A percentile compares a stretch with the other conserved stretches of the same genome.
Conservation (phyloP, 2,329 filamentous ascomycete species). For the Curvularia eragrostidis region DNA sequence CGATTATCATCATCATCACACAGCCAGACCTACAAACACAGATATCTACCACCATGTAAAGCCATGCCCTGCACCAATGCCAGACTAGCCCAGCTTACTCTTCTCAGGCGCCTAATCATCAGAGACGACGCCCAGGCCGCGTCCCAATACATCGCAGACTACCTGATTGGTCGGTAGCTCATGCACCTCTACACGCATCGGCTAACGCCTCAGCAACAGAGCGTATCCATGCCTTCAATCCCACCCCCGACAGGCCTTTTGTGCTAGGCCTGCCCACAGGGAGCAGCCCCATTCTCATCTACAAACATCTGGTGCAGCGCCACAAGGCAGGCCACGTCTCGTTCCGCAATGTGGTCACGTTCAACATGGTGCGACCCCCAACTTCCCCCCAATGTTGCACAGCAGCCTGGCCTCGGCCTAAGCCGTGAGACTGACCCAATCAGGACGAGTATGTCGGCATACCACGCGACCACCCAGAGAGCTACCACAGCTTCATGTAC, state of each 20-base stretch:
- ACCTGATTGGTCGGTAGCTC: slow-evolving; percentile 69
- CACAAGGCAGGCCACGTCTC: slow-evolving; percentile 78
- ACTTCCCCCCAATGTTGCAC: slow-evolving; percentile 23
- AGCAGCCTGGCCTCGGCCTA: slow-evolving; percentile 17
- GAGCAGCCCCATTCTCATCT: slow-evolving; percentile 79
- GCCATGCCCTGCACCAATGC: slow-evolving; percentile 28
- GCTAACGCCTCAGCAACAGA: slow-evolving; percentile 56
- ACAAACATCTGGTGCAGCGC: slow-evolving; percentile 74
- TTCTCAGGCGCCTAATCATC: slow-evolving; percentile 79
- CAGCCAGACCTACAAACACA: slow-evolving; percentile 11
- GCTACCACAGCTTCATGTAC: slow-evolving; percentile 94
- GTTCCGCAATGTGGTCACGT: slow-evolving; percentile 87
- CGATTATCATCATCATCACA: too few species aligned
- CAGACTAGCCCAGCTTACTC: slow-evolving; percentile 34
- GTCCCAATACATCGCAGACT: slow-evolving; percentile 79
- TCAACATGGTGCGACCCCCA: slow-evolving; percentile 75
- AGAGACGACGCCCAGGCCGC: slow-evolving; percentile 72
- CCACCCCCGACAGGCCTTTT: slow-evolving; percentile 75
- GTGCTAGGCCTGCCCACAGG: slow-evolving; percentile 85
- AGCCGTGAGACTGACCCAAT: slow-evolving; percentile 30
- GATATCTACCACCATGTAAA: slow-evolving; percentile 39
- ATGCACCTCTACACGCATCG: slow-evolving; percentile 14
- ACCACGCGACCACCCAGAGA: slow-evolving; percentile 81
- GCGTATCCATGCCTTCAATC: slow-evolving; percentile 78
- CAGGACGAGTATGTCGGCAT: slow-evolving; percentile 88